Conservation (phyloP, 208 protist genomes). For the Tritrichomonas musculus region DNA sequence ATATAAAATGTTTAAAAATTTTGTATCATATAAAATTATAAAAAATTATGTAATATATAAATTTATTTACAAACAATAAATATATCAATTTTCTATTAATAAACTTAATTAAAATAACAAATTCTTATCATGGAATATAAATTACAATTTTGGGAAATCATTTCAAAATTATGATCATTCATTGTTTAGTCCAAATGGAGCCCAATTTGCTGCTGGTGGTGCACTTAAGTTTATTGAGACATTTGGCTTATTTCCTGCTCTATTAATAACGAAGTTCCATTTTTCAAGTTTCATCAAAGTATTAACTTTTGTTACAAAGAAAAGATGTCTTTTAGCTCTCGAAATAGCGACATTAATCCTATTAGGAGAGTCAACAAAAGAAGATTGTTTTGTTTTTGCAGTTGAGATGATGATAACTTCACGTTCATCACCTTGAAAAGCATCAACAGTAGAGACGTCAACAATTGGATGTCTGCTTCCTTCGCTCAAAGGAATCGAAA, state of each 20-base stretch:
- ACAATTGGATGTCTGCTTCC: not conserved
- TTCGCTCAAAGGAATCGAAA: not conserved
- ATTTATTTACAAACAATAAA: too few species aligned
- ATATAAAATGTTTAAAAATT: too few species aligned
- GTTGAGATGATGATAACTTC: slow-evolving; percentile 12
- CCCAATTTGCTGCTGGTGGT: too few species aligned
- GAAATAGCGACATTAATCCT: not conserved
- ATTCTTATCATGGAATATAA: too few species aligned
- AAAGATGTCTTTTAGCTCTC: not conserved
- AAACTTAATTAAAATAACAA: too few species aligned
- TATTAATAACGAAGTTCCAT: not conserved
- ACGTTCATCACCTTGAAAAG: slow-evolving; percentile 39
- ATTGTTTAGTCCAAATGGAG: too few species aligned
- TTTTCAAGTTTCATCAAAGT: not conserved
- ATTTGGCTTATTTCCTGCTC: not conserved
- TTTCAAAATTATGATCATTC: too few species aligned
- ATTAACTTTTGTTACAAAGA: not conserved
- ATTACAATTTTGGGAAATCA: too few species aligned
- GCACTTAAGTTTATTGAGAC: too few species aligned
- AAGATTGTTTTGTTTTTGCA: not conserved
- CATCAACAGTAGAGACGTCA: slow-evolving; percentile 43
- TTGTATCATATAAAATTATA: too few species aligned
- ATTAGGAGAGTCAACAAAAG: not conserved
- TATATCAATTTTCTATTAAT: too few species aligned
- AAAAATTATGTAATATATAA: too few species aligned